Evolutionary conservation across 371 early-diverging fungal genomes (phyloP), one percentile per base, ranked within the genome.

Genomic region (Mortierella sp.): DNA sequence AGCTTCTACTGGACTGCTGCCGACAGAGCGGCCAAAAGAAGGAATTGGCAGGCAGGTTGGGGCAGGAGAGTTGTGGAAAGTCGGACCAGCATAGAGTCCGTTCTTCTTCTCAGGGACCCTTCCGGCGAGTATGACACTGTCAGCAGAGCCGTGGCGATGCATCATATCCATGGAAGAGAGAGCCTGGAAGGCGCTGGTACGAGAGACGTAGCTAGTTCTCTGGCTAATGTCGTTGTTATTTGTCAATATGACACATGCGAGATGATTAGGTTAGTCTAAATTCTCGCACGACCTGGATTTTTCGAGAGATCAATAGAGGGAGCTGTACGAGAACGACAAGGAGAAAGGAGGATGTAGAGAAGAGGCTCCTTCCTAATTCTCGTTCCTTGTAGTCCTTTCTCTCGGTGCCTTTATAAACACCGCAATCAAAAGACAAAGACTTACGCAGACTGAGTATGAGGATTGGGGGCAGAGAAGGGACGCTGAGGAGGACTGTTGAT

Each of bases 41-140:
- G 96, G 96, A 79, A 96, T 91, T 45, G 96, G 96, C 57, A 96
- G 87, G 45, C 92, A 90, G 75, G 91, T 90, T 2, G 96, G 94
- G 26, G 94, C 93, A 73, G 96, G 96, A 26, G 96, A 92, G 89
- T 95, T 96, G 79, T 94, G 95, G 81, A 96, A 96, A 50, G 93
- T 94, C 19, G 96, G 95, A 55, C 96, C 96, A 58, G 95, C 95
- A 79, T 95, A 96, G 47, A 93, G 89, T 14, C 78, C 65, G 21
- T 65, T 58, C 76, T 75, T 80, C 52, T 80, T 79, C n/a, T 73
- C 85, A 44, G 74, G 45, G 3, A 58, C 52, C 19, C 76, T 75
- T 11, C 77, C 80, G 45, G 71, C 74, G 45, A 78, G 50, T 72
- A 70, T 42, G 48, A 78, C 77, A 57, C 80, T 80, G 77, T 81